Evolutionary conservation across 78 protist species (phyloP), one percentile per base, ranked within the genome.

Genomic region (Emiliania huxleyi): DNA sequence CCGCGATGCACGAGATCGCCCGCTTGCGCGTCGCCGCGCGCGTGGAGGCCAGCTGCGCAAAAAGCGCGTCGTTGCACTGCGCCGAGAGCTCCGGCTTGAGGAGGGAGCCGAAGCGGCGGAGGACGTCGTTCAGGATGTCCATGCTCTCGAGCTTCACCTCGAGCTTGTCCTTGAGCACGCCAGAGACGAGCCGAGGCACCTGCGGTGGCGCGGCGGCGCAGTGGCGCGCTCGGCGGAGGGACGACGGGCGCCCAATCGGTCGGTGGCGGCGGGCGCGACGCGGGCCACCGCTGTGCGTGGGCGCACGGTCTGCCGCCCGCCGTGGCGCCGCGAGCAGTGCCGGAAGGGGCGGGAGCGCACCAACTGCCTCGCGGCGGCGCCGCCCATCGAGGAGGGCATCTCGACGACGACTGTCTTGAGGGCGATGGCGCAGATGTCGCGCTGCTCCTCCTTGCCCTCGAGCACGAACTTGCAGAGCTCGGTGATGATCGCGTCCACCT

Each of bases 81-180:
- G 3, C 48, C 42, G 83, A 73, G 3, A 48, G 93, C 22, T 45
- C 73, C 26, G 0, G 22, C 25, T 56, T 15, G 29, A 95, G 12
- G 29, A 23, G 4, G 12, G 73, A 15, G 23, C 94, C 94, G 35
- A 94, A 95, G 52, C 88, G 91, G 21, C 4, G 0, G 45, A 92
- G 52, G 8, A 94, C n/a, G 56, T 95, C 96, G 45, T 69, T 33
- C 33, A 94, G 52, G 18, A 95, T 94, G n/a, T 95, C 96, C n/a
- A 95, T 3, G 79, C 49, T n/a, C 19, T 93, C 94, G 52, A 93
- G 25, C 33, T 37, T 90, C 52, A 89, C 37, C 37, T 37, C 83
- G 18, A 73, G 44, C 12, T 1, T 12, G 23, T 73, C 83, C 83
- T 73, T 18, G 33, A 1, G 37, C 15, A 73, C 18, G 45, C 83